phyloP scores from a whole-genome alignment of 2,329 filamentous ascomycete genomes.

The Cladosporium sp. region DNA sequence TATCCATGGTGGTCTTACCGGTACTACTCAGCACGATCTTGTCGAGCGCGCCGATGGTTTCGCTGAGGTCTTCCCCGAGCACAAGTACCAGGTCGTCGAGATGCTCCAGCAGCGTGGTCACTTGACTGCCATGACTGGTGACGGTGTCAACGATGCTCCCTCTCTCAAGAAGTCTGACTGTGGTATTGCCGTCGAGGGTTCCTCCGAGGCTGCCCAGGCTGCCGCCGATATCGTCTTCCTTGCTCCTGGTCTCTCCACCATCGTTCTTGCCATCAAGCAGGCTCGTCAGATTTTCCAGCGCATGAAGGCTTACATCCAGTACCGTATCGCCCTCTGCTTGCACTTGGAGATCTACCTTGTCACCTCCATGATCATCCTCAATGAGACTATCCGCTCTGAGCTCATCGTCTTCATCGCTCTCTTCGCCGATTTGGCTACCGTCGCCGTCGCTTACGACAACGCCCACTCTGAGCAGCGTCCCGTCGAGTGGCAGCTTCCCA shows the following conservation, averaged over 20 bases:
- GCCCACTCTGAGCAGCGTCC: slow-evolving; percentile 73
- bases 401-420: slow-evolving; percentile 78
- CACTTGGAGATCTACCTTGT: slow-evolving; percentile 76
- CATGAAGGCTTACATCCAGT: slow-evolving; percentile 76
- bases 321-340: slow-evolving; percentile 73
- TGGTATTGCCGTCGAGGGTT: slow-evolving; percentile 71
- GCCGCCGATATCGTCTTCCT: slow-evolving; percentile 75
- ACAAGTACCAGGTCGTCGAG: slow-evolving; percentile 75
- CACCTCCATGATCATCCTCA: slow-evolving; percentile 76
- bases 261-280: slow-evolving; percentile 72
- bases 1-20: slow-evolving; percentile 72
- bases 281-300: slow-evolving; percentile 75
- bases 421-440: slow-evolving; percentile 77
- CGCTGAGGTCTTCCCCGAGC: slow-evolving; percentile 72
- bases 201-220: slow-evolving; percentile 70
- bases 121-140: slow-evolving; percentile 74
- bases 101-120: slow-evolving; percentile 73
- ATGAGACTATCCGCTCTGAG: slow-evolving; percentile 71
- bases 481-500: slow-evolving; percentile 78
- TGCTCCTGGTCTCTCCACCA: slow-evolving; percentile 69
- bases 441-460: slow-evolving; percentile 77
- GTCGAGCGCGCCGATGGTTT: slow-evolving; percentile 74
- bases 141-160: slow-evolving; percentile 72
- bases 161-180: slow-evolving; percentile 74
- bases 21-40: slow-evolving; percentile 72